Conservation (phyloP, 345 rosid species). For the Lumnitzera racemosa region DNA sequence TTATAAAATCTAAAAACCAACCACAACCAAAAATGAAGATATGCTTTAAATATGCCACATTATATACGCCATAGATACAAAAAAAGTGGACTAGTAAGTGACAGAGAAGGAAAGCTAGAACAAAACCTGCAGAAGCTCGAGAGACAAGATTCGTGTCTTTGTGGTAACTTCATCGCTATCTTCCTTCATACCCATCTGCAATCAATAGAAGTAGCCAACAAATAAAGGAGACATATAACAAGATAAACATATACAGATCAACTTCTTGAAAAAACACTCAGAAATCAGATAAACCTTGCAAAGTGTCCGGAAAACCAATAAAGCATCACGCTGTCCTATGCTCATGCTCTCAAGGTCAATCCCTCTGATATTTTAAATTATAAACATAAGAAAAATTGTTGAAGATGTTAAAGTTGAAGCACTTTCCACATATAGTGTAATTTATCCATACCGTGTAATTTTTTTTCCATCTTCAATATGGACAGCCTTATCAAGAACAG, state of each 20-base stretch:
- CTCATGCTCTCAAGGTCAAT: slow-evolving; percentile 94
- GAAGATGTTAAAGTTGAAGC: slow-evolving; percentile 4
- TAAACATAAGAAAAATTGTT: background rate
- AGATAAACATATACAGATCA: slow-evolving; percentile 5
- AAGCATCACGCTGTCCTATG: slow-evolving; percentile 90
- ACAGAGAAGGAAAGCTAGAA: slow-evolving; percentile 9
- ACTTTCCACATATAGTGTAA: background rate
- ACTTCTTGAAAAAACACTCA: background rate
- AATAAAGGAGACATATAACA: slow-evolving; percentile 18
- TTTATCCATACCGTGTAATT: slow-evolving; percentile 53
- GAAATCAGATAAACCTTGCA: slow-evolving; percentile 69
- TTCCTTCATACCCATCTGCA: slow-evolving; percentile 99
- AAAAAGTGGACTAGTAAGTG: background rate
- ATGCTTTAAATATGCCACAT: background rate
- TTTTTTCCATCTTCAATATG: slow-evolving; percentile 95
- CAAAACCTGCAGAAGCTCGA: slow-evolving; percentile 94
- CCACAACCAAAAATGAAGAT: background rate
- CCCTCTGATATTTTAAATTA: slow-evolving; percentile 41
- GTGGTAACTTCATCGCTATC: slow-evolving; percentile 89
- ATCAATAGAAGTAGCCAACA: slow-evolving; percentile 9
- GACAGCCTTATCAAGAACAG: slow-evolving; percentile 95
- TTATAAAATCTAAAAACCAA: background rate
- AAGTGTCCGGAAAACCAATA: slow-evolving; percentile 89
- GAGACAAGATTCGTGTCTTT: slow-evolving; percentile 86
- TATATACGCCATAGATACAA: background rate